Percentiles rank a stretch among this genome's conserved stretches.
These are phyloP conservation scores for Linum tenue DNA, from an alignment of 345 rosid genomes.

Conservation along the genomic window DNA sequence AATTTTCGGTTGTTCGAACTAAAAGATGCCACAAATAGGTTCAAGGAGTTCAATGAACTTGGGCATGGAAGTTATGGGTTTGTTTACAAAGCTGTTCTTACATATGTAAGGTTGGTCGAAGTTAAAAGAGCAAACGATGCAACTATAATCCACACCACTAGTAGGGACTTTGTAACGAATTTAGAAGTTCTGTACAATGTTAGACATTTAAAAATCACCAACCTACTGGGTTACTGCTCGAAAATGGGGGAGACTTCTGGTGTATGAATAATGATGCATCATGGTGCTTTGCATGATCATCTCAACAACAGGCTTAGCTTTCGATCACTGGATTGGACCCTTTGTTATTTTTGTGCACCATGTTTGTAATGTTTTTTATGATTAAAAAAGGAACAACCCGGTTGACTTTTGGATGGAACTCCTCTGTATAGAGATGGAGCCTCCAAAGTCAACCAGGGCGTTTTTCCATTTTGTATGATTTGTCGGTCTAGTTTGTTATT, in stretches of 20 bases:
- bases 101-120: constrained; percentile 77
- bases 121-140: constrained; percentile 90
- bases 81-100: constrained; percentile 67
- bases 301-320: constrained; percentile 63
- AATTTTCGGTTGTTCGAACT: constrained; percentile 71
- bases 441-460: too few relatives aligned
- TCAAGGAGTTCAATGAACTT: constrained; percentile 85
- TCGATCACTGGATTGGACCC: constrained; percentile 63
- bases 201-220: constrained; percentile 69
- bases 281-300: constrained; percentile 77
- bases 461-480: too few relatives aligned
- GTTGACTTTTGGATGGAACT: too few relatives aligned
- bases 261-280: constrained; percentile 87
- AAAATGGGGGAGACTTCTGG: constrained; percentile 87
- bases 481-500: too few relatives aligned
- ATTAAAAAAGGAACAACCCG: too few relatives aligned
- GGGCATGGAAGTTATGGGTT: constrained; percentile 89
- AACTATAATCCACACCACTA: constrained; percentile 75
- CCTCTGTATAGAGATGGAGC: too few relatives aligned
- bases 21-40: constrained; percentile 86
- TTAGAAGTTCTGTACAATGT: constrained; percentile 64
- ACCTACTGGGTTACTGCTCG: constrained; percentile 68
- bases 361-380: too few relatives aligned
- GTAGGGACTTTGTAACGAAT: constrained; percentile 67
- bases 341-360: neutral